A percentile compares a stretch with the other conserved stretches of the same genome.
Evolutionary conservation across 208 protist species (phyloP).

Genomic region (Herpetomonas samuelpessoai): DNA sequence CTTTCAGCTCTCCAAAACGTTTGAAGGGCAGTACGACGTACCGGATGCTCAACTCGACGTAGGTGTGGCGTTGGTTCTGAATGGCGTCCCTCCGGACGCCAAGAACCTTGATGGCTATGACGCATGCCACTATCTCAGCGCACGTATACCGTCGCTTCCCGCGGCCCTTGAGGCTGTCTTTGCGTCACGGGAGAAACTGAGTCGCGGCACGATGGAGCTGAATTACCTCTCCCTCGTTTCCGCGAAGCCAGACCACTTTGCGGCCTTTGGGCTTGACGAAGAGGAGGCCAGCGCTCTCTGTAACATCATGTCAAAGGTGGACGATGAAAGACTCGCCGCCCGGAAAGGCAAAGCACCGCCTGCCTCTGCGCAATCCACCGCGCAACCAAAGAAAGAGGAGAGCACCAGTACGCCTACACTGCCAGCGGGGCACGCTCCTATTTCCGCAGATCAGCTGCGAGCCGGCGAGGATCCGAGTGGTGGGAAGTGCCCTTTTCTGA

Average conservation of each 20-base stretch:
- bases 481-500: slow-evolving; percentile 51
- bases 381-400: too few species aligned
- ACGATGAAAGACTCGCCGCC: slow-evolving; percentile 28
- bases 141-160: slow-evolving; percentile 34
- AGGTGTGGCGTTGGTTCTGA: slow-evolving; percentile 38
- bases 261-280: background rate
- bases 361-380: background rate
- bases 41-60: slow-evolving; percentile 66
- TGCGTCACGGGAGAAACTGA: slow-evolving; percentile 21
- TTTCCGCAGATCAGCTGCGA: slow-evolving; percentile 5
- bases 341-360: slow-evolving; percentile 1
- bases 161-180: slow-evolving; percentile 27
- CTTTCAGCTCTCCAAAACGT: slow-evolving; percentile 45
- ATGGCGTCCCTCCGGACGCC: slow-evolving; percentile 22
- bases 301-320: slow-evolving; percentile 18
- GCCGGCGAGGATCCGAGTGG: slow-evolving; percentile 27
- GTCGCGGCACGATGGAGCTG: slow-evolving; percentile 19
- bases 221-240: slow-evolving; percentile 53
- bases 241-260: slow-evolving; percentile 23
- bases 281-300: background rate
- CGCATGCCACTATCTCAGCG: slow-evolving; percentile 25
- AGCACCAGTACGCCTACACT: background rate
- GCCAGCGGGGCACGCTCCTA: slow-evolving; percentile 9
- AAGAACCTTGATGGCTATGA: slow-evolving; percentile 29
- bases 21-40: slow-evolving; percentile 58